Conservation (phyloP, 495 filamentous ascomycete species). For the Penicillium malachiteum region DNA sequence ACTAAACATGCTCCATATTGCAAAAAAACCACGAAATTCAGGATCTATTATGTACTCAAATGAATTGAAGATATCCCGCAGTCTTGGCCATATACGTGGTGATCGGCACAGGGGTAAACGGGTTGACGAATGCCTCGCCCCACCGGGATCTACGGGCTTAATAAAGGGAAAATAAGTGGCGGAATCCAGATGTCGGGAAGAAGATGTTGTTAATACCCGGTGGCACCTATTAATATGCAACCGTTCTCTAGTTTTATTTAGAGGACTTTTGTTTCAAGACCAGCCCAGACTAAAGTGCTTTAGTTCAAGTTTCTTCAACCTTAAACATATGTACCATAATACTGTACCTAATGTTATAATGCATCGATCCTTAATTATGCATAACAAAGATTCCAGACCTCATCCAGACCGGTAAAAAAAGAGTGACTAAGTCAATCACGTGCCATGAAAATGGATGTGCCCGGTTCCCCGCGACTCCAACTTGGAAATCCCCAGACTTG, state of each 20-base stretch:
- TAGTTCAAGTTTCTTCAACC: no score
- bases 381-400: no score
- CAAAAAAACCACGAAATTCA: no score
- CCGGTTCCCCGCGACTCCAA: conserved; percentile 18
- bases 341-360: no score
- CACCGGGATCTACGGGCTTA: conserved; percentile 1
- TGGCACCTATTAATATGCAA: background rate
- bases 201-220: no score
- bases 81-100: background rate
- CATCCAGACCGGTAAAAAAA: conserved; percentile 2
- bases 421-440: conserved; percentile 9
- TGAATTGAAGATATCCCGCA: no score
- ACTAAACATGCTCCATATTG: no score
- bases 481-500: background rate
- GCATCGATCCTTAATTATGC: background rate
- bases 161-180: background rate
- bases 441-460: conserved; percentile 4
- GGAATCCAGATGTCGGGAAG: no score
- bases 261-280: background rate
- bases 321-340: no score
- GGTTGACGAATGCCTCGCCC: background rate
- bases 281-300: no score
- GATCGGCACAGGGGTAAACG: background rate
- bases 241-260: no score
- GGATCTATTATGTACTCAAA: no score